Evolutionary conservation across 345 rosid species (phyloP), one percentile per base, ranked within the genome.

Genomic region (Citrus mangshanensis): DNA sequence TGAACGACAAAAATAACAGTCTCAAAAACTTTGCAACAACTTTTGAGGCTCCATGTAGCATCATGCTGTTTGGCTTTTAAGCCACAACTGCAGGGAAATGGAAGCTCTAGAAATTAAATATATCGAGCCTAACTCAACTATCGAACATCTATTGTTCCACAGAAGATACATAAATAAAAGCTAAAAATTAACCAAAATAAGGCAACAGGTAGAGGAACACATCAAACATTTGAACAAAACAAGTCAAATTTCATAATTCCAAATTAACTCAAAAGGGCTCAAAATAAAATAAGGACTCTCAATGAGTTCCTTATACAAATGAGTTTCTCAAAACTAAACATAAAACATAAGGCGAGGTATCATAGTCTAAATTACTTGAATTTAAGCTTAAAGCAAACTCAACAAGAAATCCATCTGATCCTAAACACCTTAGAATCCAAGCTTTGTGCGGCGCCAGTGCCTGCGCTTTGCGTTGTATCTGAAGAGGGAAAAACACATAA

Each of bases 391-490:
- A 64, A 75, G 7, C 54, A 9, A 64, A 22, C 58, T 54, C 70
- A 27, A 30, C 21, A 66, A 71, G 22, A 8, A 32, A 60, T 9
- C 10, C 65, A 5, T 12, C 46, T 1, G 27, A 65, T 34, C 68
- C 61, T 76, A 35, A 79, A 35, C 83, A 65, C 28, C 84, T 88
- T 74, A 91, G 79, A 91, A 91, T 62, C 94, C 92, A 34, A 91
- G 91, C 86, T 91, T 91, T 42, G 94, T 86, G 34, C 92, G 86
- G 67, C 91, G 89, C 94, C 92, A 91, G 78, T 90, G 94, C 87
- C 92, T 83, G 81, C 91, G 89, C 88, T 89, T 89, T 0, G 92
- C 46, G n/a, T 79, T 12, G 7, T 28, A n/a, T 28, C 35, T 27
- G 18, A 4, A 63, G 6, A 58, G 51, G 51, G 72, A 7, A 25